These are phyloP conservation scores for Pyronema omphalodes DNA, from an alignment of 495 filamentous ascomycete genomes.

Conservation along the genomic window DNA sequence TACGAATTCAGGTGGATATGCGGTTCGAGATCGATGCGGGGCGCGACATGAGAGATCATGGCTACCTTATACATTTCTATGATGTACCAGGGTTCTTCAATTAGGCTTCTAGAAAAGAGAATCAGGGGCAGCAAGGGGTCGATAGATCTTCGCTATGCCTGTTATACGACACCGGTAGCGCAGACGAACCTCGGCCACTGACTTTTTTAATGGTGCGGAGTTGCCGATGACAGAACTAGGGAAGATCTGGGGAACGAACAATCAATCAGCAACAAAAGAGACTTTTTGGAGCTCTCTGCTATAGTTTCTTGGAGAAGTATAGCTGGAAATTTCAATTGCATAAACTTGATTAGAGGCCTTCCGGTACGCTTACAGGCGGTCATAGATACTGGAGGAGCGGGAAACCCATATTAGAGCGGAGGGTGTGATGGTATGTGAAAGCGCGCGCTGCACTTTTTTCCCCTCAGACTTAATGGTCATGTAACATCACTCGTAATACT, in stretches of 20 bases:
- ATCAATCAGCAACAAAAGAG: background rate
- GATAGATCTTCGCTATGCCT: too few relatives aligned
- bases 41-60: too few relatives aligned
- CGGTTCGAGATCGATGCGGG: too few relatives aligned
- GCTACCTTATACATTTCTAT: slow-evolving; percentile 11
- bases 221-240: background rate
- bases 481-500: too few relatives aligned
- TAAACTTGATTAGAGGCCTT: slow-evolving; percentile 3
- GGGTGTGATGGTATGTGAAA: background rate
- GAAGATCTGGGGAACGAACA: background rate
- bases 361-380: background rate
- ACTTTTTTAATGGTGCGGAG: too few relatives aligned
- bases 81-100: background rate
- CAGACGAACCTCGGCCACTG: too few relatives aligned
- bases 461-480: too few relatives aligned
- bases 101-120: too few relatives aligned
- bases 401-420: background rate
- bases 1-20: too few relatives aligned
- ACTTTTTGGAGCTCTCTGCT: background rate
- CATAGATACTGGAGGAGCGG: background rate
- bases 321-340: background rate
- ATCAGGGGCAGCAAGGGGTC: too few relatives aligned
- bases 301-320: slow-evolving; percentile 3
- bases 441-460: too few relatives aligned
- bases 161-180: too few relatives aligned